Percentiles rank a stretch among this genome's conserved stretches.
Conservation (phyloP, 352 stramenopile species). For the Phytophthora colocasiae region DNA sequence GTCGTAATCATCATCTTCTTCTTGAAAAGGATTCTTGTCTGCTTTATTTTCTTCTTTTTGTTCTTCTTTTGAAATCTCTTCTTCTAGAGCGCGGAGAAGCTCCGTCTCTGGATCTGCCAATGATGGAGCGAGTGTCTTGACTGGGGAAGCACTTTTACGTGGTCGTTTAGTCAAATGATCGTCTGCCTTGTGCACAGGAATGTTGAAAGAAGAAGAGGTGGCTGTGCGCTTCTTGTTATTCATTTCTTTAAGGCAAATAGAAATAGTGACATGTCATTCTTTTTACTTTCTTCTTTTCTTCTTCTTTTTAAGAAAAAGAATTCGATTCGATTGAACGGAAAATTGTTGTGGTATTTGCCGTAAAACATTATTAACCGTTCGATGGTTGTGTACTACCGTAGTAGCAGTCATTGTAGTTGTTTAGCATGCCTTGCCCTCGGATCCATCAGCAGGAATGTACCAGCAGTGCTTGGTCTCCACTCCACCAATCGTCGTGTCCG, state of each 20-base stretch:
- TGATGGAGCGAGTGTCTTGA: background rate
- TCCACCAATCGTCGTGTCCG: background rate
- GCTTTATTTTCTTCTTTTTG: constrained; percentile 10
- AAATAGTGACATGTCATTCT: constrained; percentile 3
- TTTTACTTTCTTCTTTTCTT: too few relatives aligned
- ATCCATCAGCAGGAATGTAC: constrained; percentile 9
- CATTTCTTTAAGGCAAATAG: background rate
- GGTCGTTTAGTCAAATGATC: background rate
- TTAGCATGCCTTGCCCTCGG: background rate
- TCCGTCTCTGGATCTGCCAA: constrained; percentile 34
- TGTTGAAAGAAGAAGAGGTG: background rate
- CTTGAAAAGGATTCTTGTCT: constrained; percentile 13
- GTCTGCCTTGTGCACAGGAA: background rate
- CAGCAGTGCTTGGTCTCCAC: constrained; percentile 5
- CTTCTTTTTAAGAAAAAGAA: too few relatives aligned
- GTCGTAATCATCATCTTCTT: constrained; percentile 47
- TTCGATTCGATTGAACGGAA: too few relatives aligned
- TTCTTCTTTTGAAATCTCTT: constrained; percentile 41
- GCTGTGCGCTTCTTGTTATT: constrained; percentile 8
- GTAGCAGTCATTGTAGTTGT: too few relatives aligned
- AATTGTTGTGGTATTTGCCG: too few relatives aligned
- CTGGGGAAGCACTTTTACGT: background rate
- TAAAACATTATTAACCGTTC: too few relatives aligned
- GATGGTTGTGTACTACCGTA: too few relatives aligned
- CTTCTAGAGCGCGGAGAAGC: constrained; percentile 44